Conservation (phyloP, 2,329 filamentous ascomycete genomes). For the Aspergillus sp. region DNA sequence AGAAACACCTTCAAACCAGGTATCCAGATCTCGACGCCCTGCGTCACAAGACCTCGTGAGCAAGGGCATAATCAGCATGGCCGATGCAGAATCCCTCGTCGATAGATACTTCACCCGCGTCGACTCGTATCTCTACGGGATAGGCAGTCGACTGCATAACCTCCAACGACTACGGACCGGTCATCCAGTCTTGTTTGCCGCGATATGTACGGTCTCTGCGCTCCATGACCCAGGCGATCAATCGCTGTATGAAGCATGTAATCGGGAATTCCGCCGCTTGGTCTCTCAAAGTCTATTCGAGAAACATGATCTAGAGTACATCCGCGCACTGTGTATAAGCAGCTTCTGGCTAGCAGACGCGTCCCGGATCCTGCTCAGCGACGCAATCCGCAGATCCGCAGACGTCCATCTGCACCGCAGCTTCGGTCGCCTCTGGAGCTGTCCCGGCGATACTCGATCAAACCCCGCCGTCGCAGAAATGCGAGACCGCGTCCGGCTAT, state of each 20-base stretch:
- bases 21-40: slow-evolving; percentile 11
- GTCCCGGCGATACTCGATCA: not conserved
- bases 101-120: slow-evolving; percentile 39
- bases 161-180: slow-evolving; percentile 34
- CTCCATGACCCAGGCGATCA: slow-evolving; percentile 36
- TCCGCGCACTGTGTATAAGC: slow-evolving; percentile 45
- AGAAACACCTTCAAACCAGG: slow-evolving; percentile 19
- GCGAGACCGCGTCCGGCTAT: slow-evolving; percentile 26
- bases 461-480: slow-evolving; percentile 11
- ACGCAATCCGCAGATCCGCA: slow-evolving; percentile 24
- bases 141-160: slow-evolving; percentile 36
- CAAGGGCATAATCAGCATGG: slow-evolving; percentile 34
- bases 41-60: slow-evolving; percentile 38
- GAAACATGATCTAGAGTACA: slow-evolving; percentile 39
- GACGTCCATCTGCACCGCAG: slow-evolving; percentile 30
- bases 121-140: slow-evolving; percentile 43
- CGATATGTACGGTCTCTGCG: slow-evolving; percentile 42
- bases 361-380: slow-evolving; percentile 31
- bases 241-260: slow-evolving; percentile 31
- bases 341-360: slow-evolving; percentile 49
- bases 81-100: slow-evolving; percentile 39
- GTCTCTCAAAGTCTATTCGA: slow-evolving; percentile 44
- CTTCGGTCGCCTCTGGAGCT: slow-evolving; percentile 27
- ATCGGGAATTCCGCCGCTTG: slow-evolving; percentile 41
- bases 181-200: slow-evolving; percentile 39